Base-by-base conservation (phyloP, 306 rosid species). In the Citrullus mucosospermus region DNA sequence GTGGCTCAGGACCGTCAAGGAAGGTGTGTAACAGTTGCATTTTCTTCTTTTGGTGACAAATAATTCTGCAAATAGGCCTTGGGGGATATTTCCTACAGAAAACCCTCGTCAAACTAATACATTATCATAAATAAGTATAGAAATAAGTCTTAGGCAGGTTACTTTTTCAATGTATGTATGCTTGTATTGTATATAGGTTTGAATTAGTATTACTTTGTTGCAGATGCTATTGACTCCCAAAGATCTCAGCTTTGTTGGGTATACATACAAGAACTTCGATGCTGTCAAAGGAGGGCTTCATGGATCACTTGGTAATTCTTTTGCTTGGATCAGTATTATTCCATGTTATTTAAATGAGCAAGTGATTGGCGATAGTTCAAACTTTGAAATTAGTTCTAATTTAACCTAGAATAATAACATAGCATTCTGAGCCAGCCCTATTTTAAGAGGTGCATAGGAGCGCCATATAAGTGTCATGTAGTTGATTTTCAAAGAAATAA, bases 191-290 rank as follows among this genome's bases (percentile, higher is more conserved):
- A 28, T 71, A 41, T 48, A 50, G 43, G n/a, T 72, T 50, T 72
- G 44, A 72, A 25, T 13, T 72, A 72, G 58, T 48, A 8, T 28
- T 72, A 15, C 22, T 51, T 81, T 71, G 38, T 61, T 85, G 50
- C 50, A 94, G 98, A 90, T 65, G 83, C 79, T 89, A 80, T 55
- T 94, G 88, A 90, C 93, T 85, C 81, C 96, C 60, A 89, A 90
- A 84, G 97, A 94, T 90, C 95, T 94, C 76, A 94, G 85, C 85
- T 94, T 94, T 84, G 98, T 94, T 86, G 98, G 98, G 61, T 94
- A 94, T 85, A 92, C 98, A 50, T 94, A 92, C 85, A 94, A 94
- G 87, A 90, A 94, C 65, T 94, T 94, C 73, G 97, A 93, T 32
- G 98, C 97, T 68, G 87, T 92, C 82, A 92, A 92, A 44, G 50